Evolutionary conservation across 164 flowering plant genomes (phyloP).

Genomic region (Liquidambar formosana): DNA sequence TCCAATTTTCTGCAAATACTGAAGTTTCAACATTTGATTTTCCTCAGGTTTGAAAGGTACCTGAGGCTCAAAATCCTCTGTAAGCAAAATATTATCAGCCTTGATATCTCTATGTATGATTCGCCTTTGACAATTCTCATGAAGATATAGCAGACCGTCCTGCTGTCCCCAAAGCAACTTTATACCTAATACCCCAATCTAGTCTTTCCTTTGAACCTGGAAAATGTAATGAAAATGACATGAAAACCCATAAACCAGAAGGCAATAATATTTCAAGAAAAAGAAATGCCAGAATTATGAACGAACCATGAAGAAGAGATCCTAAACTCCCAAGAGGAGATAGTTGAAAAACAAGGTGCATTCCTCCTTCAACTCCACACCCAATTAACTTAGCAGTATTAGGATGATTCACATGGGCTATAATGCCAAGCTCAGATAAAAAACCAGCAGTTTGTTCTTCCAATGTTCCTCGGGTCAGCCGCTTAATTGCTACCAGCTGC

Average conservation of each 20-base stretch:
- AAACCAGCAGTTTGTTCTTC: constrained; percentile 43
- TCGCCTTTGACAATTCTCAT: constrained; percentile 39
- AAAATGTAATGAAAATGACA: not conserved
- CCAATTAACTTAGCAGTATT: constrained; percentile 61
- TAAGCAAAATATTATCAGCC: constrained; percentile 36
- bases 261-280: not conserved
- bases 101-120: constrained; percentile 44
- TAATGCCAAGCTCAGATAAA: constrained; percentile 56
- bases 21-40: not conserved
- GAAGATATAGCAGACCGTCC: constrained; percentile 50
- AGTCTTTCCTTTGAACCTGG: constrained; percentile 37
- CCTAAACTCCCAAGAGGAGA: constrained; percentile 58
- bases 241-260: not conserved
- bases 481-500: constrained; percentile 50
- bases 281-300: not conserved
- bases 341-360: constrained; percentile 49
- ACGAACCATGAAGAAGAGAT: constrained; percentile 48
- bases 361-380: constrained; percentile 51
- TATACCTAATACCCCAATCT: constrained; percentile 51
- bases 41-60: constrained; percentile 7
- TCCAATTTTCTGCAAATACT: not conserved
- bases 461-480: constrained; percentile 40
- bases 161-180: constrained; percentile 51
- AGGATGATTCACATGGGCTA: constrained; percentile 63
- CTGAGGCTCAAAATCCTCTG: constrained; percentile 39